Evolutionary conservation across 2,329 filamentous ascomycete species (phyloP), one percentile per base, ranked within the genome.

Genomic region (Aspergillus texensis): DNA sequence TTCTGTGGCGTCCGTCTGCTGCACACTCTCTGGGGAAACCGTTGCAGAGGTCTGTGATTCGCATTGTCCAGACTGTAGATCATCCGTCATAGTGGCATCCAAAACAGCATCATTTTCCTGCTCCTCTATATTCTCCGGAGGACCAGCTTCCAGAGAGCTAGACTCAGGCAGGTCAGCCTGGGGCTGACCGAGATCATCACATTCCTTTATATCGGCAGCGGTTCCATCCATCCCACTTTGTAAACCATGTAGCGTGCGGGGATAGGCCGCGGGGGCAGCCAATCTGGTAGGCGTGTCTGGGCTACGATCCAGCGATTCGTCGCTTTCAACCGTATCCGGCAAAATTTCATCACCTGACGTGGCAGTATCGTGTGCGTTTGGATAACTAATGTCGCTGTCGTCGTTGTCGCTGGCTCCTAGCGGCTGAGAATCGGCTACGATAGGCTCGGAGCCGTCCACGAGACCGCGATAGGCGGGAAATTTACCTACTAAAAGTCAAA

Each of bases 401-500:
- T 62, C 36, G 59, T 63, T 57, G 57, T 41, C n/a, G 21, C 56
- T 53, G 48, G 62, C 57, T 26, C 53, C 41, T 48, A n/a, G 36
- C 43, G 57, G 60, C 24, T 54, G 41, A 36, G 32, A 46, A 65
- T 65, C 63, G n/a, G 32, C 36, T 34, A 57, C 48, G 50, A 69
- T 60, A 53, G 64, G 65, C 45, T 69, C 60, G 41, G 57, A 45
- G 56, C 41, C 26, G 59, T 62, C 58, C 59, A 59, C 63, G 48
- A 64, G 59, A 36, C 52, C 50, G 56, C 62, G 57, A 24, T 58
- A 50, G 39, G 62, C 52, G 54, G 70, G 70, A 32, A 70, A 62
- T 63, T 72, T 72, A 60, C 70, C 70, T 72, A 50, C 48, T 21
- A 43, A 54, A 46, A 58, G 64, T 65, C 65, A 69, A 60, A 53